Conservation (phyloP, 164 flowering plant genomes). For the Amborella trichopoda region DNA sequence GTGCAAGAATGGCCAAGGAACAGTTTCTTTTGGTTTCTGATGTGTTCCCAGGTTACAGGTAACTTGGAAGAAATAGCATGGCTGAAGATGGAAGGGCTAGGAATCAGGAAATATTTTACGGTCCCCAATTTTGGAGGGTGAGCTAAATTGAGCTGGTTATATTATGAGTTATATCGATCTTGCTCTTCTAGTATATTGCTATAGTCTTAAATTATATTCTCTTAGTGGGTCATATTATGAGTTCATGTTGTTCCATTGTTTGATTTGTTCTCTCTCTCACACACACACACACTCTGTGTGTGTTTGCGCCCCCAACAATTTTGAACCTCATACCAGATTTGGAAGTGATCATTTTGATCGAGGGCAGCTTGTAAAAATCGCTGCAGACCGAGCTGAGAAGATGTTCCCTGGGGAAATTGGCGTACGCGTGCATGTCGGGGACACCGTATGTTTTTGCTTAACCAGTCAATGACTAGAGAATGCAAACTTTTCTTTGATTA, state of each 20-base stretch:
- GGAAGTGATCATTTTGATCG: slow-evolving; percentile 20
- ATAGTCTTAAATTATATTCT: too few relatives aligned
- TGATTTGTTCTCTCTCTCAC: too few relatives aligned
- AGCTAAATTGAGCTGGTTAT: slow-evolving; percentile 8
- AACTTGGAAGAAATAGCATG: slow-evolving; percentile 22
- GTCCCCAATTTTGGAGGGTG: slow-evolving; percentile 21
- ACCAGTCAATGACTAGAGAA: too few relatives aligned
- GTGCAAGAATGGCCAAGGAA: too few relatives aligned
- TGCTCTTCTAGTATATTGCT: neutral
- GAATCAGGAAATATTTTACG: slow-evolving; percentile 17
- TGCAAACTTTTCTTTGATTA: neutral
- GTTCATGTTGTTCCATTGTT: too few relatives aligned
- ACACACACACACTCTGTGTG: too few relatives aligned
- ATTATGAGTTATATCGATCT: too few relatives aligned
- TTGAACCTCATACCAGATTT: slow-evolving; percentile 11
- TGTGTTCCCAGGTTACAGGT: slow-evolving; percentile 18
- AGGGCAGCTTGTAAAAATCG: slow-evolving; percentile 19
- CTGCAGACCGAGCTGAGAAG: slow-evolving; percentile 17
- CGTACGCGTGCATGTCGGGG: slow-evolving; percentile 20
- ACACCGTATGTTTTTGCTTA: slow-evolving; percentile 19
- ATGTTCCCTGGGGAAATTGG: slow-evolving; percentile 14
- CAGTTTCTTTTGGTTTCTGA: too few relatives aligned
- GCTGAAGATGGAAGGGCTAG: slow-evolving; percentile 21
- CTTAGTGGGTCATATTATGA: too few relatives aligned
- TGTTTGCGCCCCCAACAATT: too few relatives aligned